phyloP scores from a whole-genome alignment of 1,139 yeast genomes.

The Pneumocystis murina region DNA sequence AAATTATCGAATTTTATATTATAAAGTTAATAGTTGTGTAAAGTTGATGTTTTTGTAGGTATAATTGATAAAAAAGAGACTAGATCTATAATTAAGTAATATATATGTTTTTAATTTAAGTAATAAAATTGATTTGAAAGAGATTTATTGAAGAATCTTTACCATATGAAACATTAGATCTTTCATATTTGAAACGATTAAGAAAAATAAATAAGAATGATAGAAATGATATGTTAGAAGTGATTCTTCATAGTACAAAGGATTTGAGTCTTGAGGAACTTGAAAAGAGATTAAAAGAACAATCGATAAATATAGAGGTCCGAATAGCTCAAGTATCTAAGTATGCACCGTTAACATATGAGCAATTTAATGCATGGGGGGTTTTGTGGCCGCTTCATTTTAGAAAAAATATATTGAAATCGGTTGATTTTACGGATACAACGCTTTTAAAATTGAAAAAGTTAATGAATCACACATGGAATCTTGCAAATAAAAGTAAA shows the following conservation, averaged over 20 bases:
- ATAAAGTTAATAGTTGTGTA: not conserved
- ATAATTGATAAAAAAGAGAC: constrained; percentile 3
- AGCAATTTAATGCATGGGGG: constrained; percentile 6
- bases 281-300: not conserved
- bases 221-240: constrained; percentile 1
- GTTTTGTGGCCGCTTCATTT: constrained; percentile 8
- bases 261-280: constrained; percentile 2
- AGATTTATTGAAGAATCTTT: not conserved
- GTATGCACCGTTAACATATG: constrained; percentile 5
- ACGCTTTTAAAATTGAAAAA: constrained; percentile 3
- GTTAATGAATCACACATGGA: constrained; percentile 4
- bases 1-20: not conserved
- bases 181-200: constrained; percentile 8
- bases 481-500: not conserved
- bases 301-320: not conserved
- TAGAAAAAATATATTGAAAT: constrained; percentile 3
- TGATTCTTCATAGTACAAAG: constrained; percentile 4
- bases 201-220: not conserved
- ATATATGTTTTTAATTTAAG: not conserved
- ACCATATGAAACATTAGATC: constrained; percentile 1
- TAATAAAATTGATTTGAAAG: not conserved
- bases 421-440: constrained; percentile 1
- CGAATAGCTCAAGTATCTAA: constrained; percentile 2
- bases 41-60: constrained; percentile 9
- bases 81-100: constrained; percentile 1